Percentiles rank a stretch among this genome's conserved stretches.
Conservation (phyloP, 2,329 filamentous ascomycete species). For the Ceratocystis cubensis region DNA sequence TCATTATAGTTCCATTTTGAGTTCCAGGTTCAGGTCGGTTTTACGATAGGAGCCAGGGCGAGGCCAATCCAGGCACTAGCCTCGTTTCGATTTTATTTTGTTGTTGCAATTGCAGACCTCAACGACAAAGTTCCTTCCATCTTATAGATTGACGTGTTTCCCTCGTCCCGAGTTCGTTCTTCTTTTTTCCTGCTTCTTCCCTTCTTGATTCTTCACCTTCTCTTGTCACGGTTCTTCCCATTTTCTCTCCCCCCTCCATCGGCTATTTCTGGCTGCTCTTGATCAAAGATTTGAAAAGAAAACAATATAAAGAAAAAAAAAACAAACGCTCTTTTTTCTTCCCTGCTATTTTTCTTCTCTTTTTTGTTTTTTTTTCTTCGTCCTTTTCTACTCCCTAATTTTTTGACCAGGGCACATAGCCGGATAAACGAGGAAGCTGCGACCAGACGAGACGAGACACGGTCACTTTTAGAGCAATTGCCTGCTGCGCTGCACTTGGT, state of each 20-base stretch:
- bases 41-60: constrained; percentile 19
- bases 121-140: constrained; percentile 13
- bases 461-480: constrained; percentile 10
- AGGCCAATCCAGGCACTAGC: constrained; percentile 18
- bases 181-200: constrained; percentile 8
- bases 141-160: constrained; percentile 10
- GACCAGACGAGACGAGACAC: constrained; percentile 18
- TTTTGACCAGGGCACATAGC: constrained; percentile 22
- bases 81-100: constrained; percentile 19
- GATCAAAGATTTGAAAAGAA: too few relatives aligned
- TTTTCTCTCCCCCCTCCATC: neutral
- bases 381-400: constrained; percentile 8
- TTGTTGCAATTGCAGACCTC: constrained; percentile 13
- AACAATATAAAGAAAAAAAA: neutral
- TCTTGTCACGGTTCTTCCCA: constrained; percentile 4
- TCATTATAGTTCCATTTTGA: constrained; percentile 16
- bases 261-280: too few relatives aligned
- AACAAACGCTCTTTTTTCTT: neutral
- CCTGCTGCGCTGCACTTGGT: constrained; percentile 14
- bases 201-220: constrained; percentile 13
- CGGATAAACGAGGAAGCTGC: constrained; percentile 17
- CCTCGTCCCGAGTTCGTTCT: constrained; percentile 1
- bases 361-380: constrained; percentile 2
- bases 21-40: constrained; percentile 21
- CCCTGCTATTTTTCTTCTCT: constrained; percentile 11